Percentiles rank a stretch among this genome's conserved stretches.
Evolutionary conservation across 805 yeast genomes (phyloP).

Genomic region (Yarrowia hollandica): DNA sequence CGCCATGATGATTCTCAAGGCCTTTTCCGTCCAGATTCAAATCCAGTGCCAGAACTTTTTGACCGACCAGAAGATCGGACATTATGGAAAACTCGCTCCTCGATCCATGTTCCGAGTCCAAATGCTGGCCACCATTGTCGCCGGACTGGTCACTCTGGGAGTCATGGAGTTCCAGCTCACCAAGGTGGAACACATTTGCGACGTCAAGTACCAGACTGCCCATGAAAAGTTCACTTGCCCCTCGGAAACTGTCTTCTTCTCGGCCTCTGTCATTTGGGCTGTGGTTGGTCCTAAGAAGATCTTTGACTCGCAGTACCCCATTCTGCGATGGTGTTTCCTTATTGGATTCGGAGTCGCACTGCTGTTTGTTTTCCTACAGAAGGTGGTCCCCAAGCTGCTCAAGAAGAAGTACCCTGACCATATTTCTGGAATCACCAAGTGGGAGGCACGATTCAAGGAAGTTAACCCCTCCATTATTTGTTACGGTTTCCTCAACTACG

Average conservation of each 20-base stretch:
- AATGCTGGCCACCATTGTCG: constrained; percentile 47
- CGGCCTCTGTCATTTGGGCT: constrained; percentile 50
- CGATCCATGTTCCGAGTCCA: constrained; percentile 54
- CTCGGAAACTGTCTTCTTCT: constrained; percentile 48
- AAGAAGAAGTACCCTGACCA: not conserved
- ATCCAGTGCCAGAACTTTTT: constrained; percentile 61
- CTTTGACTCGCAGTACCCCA: constrained; percentile 40
- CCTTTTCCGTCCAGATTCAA: constrained; percentile 47
- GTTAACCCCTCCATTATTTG: constrained; percentile 6
- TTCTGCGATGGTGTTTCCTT: constrained; percentile 33
- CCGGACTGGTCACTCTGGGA: constrained; percentile 39
- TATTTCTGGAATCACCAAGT: not conserved
- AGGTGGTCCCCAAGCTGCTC: constrained; percentile 32
- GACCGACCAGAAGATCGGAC: constrained; percentile 59
- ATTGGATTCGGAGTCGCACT: constrained; percentile 37
- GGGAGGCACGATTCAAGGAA: constrained; percentile 5
- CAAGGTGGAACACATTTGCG: constrained; percentile 39
- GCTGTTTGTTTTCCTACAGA: not conserved
- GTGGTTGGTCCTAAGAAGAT: constrained; percentile 52
- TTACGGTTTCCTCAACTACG: constrained; percentile 40
- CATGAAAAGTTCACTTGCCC: constrained; percentile 40
- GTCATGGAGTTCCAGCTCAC: constrained; percentile 41
- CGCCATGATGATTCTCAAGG: constrained; percentile 57
- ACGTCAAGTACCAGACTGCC: constrained; percentile 17
- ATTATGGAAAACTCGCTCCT: constrained; percentile 61